These are phyloP conservation scores for Purpureocillium lavendulum DNA, from an alignment of 2,329 filamentous ascomycete genomes.

Conservation along the genomic window DNA sequence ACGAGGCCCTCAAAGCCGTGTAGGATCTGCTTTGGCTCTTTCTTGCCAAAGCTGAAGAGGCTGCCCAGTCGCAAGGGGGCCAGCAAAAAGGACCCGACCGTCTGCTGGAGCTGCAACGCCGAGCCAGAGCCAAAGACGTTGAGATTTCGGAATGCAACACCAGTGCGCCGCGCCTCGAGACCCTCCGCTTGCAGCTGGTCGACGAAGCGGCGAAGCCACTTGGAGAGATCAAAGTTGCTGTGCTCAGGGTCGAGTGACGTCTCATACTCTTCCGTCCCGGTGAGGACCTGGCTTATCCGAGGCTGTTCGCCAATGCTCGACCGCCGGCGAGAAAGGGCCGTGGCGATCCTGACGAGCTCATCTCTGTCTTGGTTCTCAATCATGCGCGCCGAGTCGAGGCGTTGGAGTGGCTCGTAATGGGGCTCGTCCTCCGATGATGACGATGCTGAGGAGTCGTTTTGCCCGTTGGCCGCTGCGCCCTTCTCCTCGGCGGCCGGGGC, in stretches of 20 bases:
- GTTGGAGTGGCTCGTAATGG: constrained; percentile 4
- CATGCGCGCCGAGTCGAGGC: constrained; percentile 7
- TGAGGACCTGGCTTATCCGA: constrained; percentile 9
- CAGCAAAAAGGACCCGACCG: constrained; percentile 50
- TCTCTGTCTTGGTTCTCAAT: constrained; percentile 23
- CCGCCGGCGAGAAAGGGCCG: constrained; percentile 26
- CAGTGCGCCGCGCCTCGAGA: constrained; percentile 43
- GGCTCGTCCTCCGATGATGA: neutral
- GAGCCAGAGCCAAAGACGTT: constrained; percentile 59
- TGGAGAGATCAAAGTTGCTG: constrained; percentile 29
- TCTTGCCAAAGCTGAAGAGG: constrained; percentile 37
- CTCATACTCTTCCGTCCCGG: constrained; percentile 16
- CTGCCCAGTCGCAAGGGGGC: constrained; percentile 51
- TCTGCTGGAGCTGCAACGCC: constrained; percentile 61
- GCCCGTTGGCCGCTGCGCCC: too few relatives aligned
- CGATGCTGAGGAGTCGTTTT: neutral
- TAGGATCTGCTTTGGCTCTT: constrained; percentile 50
- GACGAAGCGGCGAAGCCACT: constrained; percentile 32
- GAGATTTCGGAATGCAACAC: constrained; percentile 56
- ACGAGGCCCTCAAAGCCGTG: constrained; percentile 56
- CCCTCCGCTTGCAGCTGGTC: constrained; percentile 43
- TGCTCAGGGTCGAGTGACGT: constrained; percentile 27
- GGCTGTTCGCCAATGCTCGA: constrained; percentile 14
- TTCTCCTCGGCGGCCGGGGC: too few relatives aligned
- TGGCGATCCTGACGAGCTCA: constrained; percentile 31